Conservation (phyloP, 768 basidiomycete genomes). For the Auriculariales sp. region DNA sequence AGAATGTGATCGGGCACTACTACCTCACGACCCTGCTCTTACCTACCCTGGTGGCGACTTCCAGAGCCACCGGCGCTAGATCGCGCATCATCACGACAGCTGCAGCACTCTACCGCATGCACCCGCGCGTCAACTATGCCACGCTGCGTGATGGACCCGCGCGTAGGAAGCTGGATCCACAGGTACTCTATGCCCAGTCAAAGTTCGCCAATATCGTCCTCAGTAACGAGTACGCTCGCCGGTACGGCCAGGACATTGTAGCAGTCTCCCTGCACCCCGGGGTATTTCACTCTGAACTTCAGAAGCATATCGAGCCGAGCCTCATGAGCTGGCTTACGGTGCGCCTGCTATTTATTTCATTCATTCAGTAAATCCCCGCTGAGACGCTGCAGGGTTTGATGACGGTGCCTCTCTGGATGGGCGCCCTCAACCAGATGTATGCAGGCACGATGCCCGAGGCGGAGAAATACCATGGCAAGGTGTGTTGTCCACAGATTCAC, state of each 20-base stretch:
- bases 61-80: no score
- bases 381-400: no score
- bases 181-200: slow-evolving; percentile 17
- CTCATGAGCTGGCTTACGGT: no score
- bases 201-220: slow-evolving; percentile 23
- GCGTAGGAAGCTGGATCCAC: slow-evolving; percentile 12
- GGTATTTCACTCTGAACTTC: neutral
- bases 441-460: neutral
- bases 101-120: slow-evolving; percentile 22
- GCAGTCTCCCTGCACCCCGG: slow-evolving; percentile 33
- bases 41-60: slow-evolving; percentile 4
- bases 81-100: slow-evolving; percentile 34
- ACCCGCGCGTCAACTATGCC: slow-evolving; percentile 19
- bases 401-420: neutral
- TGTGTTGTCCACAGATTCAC: neutral
- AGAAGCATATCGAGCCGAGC: neutral
- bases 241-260: slow-evolving; percentile 25
- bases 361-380: no score
- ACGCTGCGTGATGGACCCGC: slow-evolving; percentile 25
- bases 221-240: slow-evolving; percentile 22
- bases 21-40: slow-evolving; percentile 3
- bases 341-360: no score
- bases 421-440: neutral
- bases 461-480: neutral
- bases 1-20: slow-evolving; percentile 4